Evolutionary conservation across 140 eudicot species (phyloP).

Genomic region (Flaveria floridana): DNA sequence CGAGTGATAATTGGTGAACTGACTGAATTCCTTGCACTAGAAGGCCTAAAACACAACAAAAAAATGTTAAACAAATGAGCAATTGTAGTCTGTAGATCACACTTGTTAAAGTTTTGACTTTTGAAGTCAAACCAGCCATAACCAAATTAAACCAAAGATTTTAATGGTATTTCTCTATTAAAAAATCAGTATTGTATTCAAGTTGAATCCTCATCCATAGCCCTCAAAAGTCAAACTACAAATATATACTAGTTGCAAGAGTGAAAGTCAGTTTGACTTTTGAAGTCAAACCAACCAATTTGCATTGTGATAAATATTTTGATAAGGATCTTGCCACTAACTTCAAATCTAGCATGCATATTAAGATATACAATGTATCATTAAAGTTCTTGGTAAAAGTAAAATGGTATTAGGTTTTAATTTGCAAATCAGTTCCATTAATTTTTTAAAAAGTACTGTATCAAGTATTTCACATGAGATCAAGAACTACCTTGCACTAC

Average conservation of each 20-base stretch:
- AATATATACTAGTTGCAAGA: conserved; percentile 20
- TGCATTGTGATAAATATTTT: neutral
- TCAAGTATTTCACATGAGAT: neutral
- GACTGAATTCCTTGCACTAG: conserved; percentile 93
- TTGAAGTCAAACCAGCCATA: conserved; percentile 13
- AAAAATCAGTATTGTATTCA: neutral
- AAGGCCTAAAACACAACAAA: conserved; percentile 63
- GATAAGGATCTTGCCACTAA: conserved; percentile 13
- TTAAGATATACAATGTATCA: neutral
- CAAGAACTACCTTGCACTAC: conserved; percentile 75
- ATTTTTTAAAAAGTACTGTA: conserved; percentile 5
- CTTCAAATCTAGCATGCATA: neutral
- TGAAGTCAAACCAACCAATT: conserved; percentile 15
- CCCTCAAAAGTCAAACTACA: conserved; percentile 18
- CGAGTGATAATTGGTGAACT: conserved; percentile 92
- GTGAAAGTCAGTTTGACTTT: conserved; percentile 17
- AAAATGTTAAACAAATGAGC: neutral
- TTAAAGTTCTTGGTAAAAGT: neutral
- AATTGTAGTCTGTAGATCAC: neutral
- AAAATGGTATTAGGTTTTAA: neutral
- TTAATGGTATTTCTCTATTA: neutral
- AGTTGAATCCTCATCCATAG: conserved; percentile 16
- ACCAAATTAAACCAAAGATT: neutral
- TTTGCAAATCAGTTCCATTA: neutral
- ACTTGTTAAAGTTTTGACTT: conserved; percentile 13